phyloP scores from a whole-genome alignment of 2,329 filamentous ascomycete species.

The Colletotrichum lupini region DNA sequence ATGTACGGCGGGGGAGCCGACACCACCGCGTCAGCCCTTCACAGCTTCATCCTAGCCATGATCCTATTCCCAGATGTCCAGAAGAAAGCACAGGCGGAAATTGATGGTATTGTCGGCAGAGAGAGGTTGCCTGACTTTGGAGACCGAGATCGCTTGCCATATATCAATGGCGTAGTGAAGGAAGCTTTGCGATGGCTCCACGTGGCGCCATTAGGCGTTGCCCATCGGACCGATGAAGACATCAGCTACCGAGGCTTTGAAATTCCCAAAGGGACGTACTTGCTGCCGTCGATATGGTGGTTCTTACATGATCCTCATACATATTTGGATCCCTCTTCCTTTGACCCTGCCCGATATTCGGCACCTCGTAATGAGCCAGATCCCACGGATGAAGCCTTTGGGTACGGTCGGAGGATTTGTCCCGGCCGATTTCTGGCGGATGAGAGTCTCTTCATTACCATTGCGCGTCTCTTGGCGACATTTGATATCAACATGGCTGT shows the following conservation, averaged over 20 bases:
- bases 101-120: conserved; percentile 61
- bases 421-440: conserved; percentile 36
- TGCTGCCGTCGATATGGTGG: conserved; percentile 41
- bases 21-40: conserved; percentile 44
- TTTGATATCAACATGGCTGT: conserved; percentile 54
- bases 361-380: conserved; percentile 29
- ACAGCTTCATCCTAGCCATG: conserved; percentile 60
- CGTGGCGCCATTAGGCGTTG: conserved; percentile 55
- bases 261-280: conserved; percentile 23
- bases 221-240: conserved; percentile 47
- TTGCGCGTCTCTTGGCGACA: conserved; percentile 55
- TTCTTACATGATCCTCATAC: conserved; percentile 73
- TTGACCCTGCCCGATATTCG: conserved; percentile 48
- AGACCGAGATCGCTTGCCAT: conserved; percentile 61
- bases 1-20: conserved; percentile 33
- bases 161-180: conserved; percentile 64
- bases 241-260: conserved; percentile 13
- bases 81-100: conserved; percentile 58
- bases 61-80: conserved; percentile 57
- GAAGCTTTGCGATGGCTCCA: conserved; percentile 67
- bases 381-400: conserved; percentile 30
- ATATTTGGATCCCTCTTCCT: conserved; percentile 58
- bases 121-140: conserved; percentile 58
- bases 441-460: conserved; percentile 37
- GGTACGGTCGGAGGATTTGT: conserved; percentile 37